Conservation (phyloP, 331 rosid genomes). For the Quercus phellos region DNA sequence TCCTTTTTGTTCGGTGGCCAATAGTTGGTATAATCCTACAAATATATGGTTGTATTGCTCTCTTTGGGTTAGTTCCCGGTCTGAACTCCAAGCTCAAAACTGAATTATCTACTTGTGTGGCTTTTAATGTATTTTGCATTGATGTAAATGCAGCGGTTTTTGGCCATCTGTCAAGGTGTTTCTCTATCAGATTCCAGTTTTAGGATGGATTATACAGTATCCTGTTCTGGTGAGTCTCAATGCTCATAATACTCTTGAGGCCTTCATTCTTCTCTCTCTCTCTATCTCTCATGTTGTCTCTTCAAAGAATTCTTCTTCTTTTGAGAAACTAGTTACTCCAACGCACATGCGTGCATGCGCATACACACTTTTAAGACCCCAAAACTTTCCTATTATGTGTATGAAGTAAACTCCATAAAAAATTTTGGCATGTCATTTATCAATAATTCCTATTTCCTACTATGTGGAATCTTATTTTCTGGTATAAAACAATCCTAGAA, state of each 20-base stretch:
- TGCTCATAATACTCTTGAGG: conserved; percentile 4
- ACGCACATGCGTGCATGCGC: background rate
- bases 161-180: conserved; percentile 78
- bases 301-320: background rate
- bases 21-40: conserved; percentile 75
- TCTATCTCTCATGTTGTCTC: background rate
- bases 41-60: conserved; percentile 65
- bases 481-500: no score
- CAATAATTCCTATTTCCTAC: no score
- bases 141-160: conserved; percentile 63
- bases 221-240: conserved; percentile 62
- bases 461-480: no score
- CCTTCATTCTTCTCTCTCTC: background rate
- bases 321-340: background rate
- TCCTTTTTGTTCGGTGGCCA: conserved; percentile 93
- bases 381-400: background rate
- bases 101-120: conserved; percentile 13
- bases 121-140: conserved; percentile 18
- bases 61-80: conserved; percentile 71
- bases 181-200: conserved; percentile 72
- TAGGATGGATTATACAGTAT: conserved; percentile 80
- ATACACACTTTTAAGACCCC: background rate
- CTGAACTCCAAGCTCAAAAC: conserved; percentile 20
- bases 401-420: background rate
- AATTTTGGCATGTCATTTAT: background rate